These are phyloP conservation scores for Chamaecyparis obtusa DNA, from an alignment of 75 land plant species.

Conservation along the genomic window DNA sequence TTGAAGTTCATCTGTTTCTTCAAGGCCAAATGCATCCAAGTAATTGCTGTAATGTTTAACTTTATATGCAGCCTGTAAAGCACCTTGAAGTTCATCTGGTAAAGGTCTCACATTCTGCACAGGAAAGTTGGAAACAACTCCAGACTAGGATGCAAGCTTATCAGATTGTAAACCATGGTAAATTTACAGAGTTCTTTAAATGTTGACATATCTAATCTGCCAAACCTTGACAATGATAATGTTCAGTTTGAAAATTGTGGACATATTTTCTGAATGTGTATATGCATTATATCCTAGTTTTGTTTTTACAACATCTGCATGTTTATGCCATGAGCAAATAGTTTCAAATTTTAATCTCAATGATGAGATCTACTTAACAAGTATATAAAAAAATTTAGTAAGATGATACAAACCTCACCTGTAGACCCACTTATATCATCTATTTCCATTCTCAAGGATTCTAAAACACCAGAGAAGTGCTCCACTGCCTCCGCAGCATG, in stretches of 20 bases:
- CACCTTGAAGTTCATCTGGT: conserved; percentile 51
- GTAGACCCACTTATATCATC: conserved; percentile 64
- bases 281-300: background rate
- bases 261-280: background rate
- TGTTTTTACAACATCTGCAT: background rate
- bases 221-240: background rate
- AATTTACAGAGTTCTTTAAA: background rate
- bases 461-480: conserved; percentile 56
- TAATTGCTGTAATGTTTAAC: conserved; percentile 60
- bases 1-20: conserved; percentile 59
- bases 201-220: background rate
- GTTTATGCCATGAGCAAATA: background rate
- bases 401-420: conserved; percentile 48
- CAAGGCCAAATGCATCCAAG: conserved; percentile 73
- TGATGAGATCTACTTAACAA: background rate
- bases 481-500: conserved; percentile 85
- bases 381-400: background rate
- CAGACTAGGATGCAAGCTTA: background rate
- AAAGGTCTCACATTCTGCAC: conserved; percentile 69
- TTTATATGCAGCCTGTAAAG: conserved; percentile 57
- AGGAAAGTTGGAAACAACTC: background rate
- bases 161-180: background rate
- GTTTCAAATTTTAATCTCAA: background rate
- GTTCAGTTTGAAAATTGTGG: background rate
- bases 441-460: conserved; percentile 65